Evolutionary conservation across 2,329 filamentous ascomycete species (phyloP).

Genomic region (Aureobasidium sp.): DNA sequence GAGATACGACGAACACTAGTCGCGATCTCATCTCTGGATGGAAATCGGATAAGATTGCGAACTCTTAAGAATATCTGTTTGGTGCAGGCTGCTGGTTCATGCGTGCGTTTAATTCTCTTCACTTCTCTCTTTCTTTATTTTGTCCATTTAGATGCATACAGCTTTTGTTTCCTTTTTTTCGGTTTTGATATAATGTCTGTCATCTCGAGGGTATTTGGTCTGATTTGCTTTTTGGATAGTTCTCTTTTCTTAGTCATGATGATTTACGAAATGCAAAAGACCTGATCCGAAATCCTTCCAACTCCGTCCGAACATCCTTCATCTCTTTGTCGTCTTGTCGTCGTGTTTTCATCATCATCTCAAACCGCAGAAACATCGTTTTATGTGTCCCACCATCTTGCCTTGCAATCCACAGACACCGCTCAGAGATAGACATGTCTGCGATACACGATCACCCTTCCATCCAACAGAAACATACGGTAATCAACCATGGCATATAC

Average conservation of each 20-base stretch:
- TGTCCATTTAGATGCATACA: neutral
- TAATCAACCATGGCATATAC: too few relatives aligned
- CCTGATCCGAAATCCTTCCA: neutral
- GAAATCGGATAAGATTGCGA: neutral
- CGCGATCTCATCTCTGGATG: neutral
- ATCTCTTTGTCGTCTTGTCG: too few relatives aligned
- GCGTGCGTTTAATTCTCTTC: neutral
- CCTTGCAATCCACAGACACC: too few relatives aligned
- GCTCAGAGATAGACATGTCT: too few relatives aligned
- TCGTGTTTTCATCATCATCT: too few relatives aligned
- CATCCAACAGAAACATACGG: too few relatives aligned
- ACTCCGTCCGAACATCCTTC: too few relatives aligned
- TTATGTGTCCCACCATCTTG: too few relatives aligned
- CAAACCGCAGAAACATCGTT: too few relatives aligned
- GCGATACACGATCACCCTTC: too few relatives aligned
- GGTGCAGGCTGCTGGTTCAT: conserved; percentile 10
- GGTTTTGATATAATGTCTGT: neutral
- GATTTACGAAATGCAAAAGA: conserved; percentile 1
- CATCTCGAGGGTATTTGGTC: neutral
- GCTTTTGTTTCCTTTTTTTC: too few relatives aligned
- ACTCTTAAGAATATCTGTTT: neutral
- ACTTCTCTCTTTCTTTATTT: neutral
- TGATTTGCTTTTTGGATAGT: neutral
- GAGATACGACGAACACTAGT: conserved; percentile 10
- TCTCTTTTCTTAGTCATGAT: neutral